These are phyloP conservation scores for Diplocarpon mali DNA, from an alignment of 2,329 filamentous ascomycete species.

Conservation along the genomic window DNA sequence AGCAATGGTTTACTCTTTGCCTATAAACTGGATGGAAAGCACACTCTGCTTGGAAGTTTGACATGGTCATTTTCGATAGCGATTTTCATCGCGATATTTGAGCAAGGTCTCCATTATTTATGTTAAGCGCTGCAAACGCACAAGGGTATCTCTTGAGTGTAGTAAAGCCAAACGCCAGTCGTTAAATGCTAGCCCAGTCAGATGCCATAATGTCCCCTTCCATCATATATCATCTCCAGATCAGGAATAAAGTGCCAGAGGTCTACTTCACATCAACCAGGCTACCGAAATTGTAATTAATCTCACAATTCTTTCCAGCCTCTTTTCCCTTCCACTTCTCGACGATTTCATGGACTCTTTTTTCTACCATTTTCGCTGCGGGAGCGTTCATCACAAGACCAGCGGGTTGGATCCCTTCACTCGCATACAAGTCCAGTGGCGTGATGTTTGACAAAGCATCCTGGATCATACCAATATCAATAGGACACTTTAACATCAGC, in stretches of 20 bases:
- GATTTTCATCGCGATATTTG: background rate
- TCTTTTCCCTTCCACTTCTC: slow-evolving; percentile 13
- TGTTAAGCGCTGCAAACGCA: slow-evolving; percentile 8
- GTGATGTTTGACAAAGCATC: slow-evolving; percentile 3
- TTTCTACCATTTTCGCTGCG: slow-evolving; percentile 6
- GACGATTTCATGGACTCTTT: slow-evolving; percentile 11
- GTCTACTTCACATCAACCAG: slow-evolving; percentile 4
- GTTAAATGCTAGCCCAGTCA: background rate
- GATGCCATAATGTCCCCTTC: background rate
- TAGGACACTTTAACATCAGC: slow-evolving; percentile 12
- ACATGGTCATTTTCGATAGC: too few relatives aligned
- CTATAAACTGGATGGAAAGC: background rate
- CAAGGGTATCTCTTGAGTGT: slow-evolving; percentile 20
- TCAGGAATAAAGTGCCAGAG: background rate
- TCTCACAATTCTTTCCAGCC: slow-evolving; percentile 7
- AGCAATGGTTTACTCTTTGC: background rate
- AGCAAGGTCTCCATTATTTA: background rate
- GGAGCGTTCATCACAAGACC: slow-evolving; percentile 13
- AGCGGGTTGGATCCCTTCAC: slow-evolving; percentile 7
- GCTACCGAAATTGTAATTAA: slow-evolving; percentile 16
- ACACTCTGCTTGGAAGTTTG: background rate
- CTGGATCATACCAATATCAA: slow-evolving; percentile 7
- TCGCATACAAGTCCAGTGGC: slow-evolving; percentile 17
- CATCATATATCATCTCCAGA: background rate
- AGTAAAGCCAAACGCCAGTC: slow-evolving; percentile 12